Percentiles rank a stretch among this genome's conserved stretches.
These are phyloP conservation scores for Debaryomyces sp. DNA, from an alignment of 1,139 yeast genomes.

Conservation along the genomic window DNA sequence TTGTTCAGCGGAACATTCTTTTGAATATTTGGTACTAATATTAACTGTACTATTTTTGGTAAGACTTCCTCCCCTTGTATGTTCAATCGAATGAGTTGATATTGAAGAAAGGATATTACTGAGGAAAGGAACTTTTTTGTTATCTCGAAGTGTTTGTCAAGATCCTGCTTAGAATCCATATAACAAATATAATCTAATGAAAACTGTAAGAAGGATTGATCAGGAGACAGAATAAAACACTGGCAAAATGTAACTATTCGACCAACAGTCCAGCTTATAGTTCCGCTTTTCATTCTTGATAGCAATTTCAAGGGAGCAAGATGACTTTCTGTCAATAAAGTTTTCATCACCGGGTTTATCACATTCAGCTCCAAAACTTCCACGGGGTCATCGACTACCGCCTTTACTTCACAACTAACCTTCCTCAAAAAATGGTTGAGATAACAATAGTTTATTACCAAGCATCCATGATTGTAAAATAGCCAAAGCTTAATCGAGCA, in stretches of 20 bases:
- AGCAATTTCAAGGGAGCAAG: constrained; percentile 8
- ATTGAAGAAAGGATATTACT: background rate
- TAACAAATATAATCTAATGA: constrained; percentile 15
- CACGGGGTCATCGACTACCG: constrained; percentile 8
- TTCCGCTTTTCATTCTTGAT: background rate
- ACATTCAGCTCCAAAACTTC: constrained; percentile 17
- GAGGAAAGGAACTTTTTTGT: background rate
- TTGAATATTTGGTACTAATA: background rate
- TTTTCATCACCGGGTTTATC: constrained; percentile 18
- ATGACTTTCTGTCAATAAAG: constrained; percentile 12
- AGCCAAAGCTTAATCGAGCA: constrained; percentile 26
- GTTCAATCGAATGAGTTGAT: background rate
- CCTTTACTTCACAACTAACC: background rate
- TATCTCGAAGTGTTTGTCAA: constrained; percentile 8
- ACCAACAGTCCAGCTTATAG: background rate
- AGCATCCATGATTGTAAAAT: constrained; percentile 31
- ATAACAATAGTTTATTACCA: constrained; percentile 17
- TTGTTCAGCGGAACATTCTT: background rate
- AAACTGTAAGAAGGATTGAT: constrained; percentile 12
- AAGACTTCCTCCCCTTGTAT: background rate
- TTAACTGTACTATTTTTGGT: background rate
- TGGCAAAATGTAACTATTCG: background rate
- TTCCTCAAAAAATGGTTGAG: constrained; percentile 3
- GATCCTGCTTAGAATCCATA: constrained; percentile 12
- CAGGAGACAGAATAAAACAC: background rate